These are phyloP conservation scores for Wickerhamomyces bisporus DNA, from an alignment of 805 yeast species.

Conservation along the genomic window DNA sequence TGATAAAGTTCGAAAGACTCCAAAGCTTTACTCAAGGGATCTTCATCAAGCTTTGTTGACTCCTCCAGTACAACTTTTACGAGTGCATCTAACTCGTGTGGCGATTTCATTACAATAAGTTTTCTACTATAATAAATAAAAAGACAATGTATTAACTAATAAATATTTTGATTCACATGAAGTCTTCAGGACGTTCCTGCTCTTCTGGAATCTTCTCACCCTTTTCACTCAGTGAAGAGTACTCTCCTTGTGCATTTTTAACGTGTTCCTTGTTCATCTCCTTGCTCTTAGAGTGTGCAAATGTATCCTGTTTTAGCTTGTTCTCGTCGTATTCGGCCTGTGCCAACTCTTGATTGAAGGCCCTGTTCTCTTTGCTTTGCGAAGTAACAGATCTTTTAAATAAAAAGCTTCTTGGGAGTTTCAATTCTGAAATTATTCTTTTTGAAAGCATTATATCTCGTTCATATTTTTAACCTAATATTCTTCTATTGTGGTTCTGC, in stretches of 20 bases:
- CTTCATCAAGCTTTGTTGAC: not conserved
- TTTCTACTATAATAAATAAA: too few species aligned
- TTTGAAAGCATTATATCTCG: too few species aligned
- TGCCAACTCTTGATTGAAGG: conserved; percentile 14
- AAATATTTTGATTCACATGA: conserved; percentile 15
- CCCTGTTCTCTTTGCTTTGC: too few species aligned
- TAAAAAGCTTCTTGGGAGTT: too few species aligned
- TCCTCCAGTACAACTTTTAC: too few species aligned
- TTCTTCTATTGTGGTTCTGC: too few species aligned
- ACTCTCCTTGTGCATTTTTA: conserved; percentile 12
- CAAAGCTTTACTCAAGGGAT: not conserved
- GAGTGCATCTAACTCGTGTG: too few species aligned
- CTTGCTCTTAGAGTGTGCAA: conserved; percentile 6
- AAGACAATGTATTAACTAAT: too few species aligned
- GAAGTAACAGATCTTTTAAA: too few species aligned
- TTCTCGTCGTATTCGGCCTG: conserved; percentile 9
- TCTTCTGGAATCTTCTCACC: conserved; percentile 18
- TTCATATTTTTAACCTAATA: too few species aligned
- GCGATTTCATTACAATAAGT: too few species aligned
- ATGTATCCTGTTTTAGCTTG: conserved; percentile 8
- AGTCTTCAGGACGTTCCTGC: conserved; percentile 23
- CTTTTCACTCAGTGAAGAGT: conserved; percentile 14
- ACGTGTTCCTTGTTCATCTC: conserved; percentile 5
- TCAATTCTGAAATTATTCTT: too few species aligned
- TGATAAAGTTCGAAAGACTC: not conserved